Evolutionary conservation across 2,329 filamentous ascomycete species (phyloP), one percentile per base, ranked within the genome.

Genomic region (Colletotrichum sansevieriae): DNA sequence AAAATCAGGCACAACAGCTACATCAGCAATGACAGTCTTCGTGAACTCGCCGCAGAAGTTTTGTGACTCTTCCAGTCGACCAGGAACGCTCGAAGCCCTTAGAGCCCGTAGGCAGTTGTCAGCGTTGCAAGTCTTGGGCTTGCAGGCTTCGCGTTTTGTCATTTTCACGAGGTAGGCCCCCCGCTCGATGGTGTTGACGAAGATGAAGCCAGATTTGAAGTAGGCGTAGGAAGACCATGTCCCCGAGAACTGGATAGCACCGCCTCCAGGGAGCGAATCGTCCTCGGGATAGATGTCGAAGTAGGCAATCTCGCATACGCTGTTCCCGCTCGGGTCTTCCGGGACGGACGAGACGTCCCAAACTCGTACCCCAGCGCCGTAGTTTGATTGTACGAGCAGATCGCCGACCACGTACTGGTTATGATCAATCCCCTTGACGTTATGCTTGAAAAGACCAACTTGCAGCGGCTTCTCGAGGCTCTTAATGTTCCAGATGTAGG

Each of bases 281-380:
- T 85, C 83, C 72, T 84, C 83, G 4, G 83, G 83, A 70, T 84
- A 80, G 58, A 80, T 78, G 65, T 85, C 83, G 70, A 85, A 85
- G 75, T 78, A 84, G 0, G 77, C 83, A 7, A 81, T 79, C 72
- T 84, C 80, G 71, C 79, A 78, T 59, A 85, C 78, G 2, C 73
- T 73, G 13, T 73, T 76, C 12, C 83, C 83, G 1, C 79, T 81
- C 1, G 77, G 77, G 43, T 79, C 78, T 29, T 64, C 63, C 12
- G 74, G 73, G 2, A 80, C 73, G 0, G 75, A 77, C 0, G 75
- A 74, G 12, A 80, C 63, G 33, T 80, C 78, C 22, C 78, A 71
- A 7, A 80, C 73, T 57, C 76, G 78, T 13, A 85, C 72, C 18
- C 83, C 83, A 29, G 78, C 73, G n/a, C 78, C 82, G 70, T 84